phyloP scores from a whole-genome alignment of 2,329 filamentous ascomycete genomes.

The Aspergillus phoenicis region DNA sequence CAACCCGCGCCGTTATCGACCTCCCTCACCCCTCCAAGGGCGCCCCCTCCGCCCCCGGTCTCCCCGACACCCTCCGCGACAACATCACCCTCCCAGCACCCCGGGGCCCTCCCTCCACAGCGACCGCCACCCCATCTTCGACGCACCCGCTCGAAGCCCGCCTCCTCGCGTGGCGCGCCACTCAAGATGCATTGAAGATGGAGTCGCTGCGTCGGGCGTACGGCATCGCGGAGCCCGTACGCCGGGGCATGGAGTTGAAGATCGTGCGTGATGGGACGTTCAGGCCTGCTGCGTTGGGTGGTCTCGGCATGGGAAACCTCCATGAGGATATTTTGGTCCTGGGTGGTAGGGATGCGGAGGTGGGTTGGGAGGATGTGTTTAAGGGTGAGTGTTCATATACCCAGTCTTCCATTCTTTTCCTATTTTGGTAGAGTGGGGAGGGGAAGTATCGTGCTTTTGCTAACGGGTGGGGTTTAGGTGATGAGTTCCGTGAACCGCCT shows the following conservation, averaged over 20 bases:
- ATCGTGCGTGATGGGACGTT: constrained; percentile 76
- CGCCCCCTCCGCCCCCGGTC: constrained; percentile 87
- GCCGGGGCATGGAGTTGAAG: constrained; percentile 92
- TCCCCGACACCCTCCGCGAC: constrained; percentile 89
- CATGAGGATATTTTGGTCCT: constrained; percentile 81
- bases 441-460: not conserved
- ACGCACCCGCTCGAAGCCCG: constrained; percentile 90
- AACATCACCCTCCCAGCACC: constrained; percentile 69
- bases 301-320: constrained; percentile 61
- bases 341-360: constrained; percentile 71
- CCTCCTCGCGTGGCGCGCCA: constrained; percentile 84
- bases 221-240: constrained; percentile 89
- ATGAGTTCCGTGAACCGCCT: constrained; percentile 69
- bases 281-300: constrained; percentile 71
- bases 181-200: constrained; percentile 87
- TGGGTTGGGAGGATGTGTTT: constrained; percentile 94
- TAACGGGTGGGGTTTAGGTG: constrained; percentile 46
- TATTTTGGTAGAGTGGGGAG: not conserved
- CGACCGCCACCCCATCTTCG: constrained; percentile 56
- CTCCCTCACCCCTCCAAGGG: constrained; percentile 59
- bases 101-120: constrained; percentile 48
- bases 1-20: constrained; percentile 57
- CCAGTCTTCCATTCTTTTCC: constrained; percentile 4
- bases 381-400: constrained; percentile 55
- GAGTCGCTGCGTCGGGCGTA: constrained; percentile 82